Evolutionary conservation across 2,329 filamentous ascomycete species (phyloP).

Genomic region (Aspergillus sp.): DNA sequence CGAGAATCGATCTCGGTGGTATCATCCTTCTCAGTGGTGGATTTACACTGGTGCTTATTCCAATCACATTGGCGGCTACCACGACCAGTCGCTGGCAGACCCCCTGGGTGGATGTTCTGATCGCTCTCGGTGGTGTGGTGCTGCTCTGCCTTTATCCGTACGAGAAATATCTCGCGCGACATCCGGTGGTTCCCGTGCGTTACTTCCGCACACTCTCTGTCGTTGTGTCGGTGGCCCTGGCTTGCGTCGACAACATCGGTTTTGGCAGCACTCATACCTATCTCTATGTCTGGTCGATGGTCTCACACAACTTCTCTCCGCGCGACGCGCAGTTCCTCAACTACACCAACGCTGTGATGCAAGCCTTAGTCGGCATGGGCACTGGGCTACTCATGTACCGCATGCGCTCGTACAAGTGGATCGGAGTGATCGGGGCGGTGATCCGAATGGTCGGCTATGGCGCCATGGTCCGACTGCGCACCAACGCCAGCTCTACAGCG

Average conservation of each 20-base stretch:
- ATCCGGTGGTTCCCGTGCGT: constrained; percentile 48
- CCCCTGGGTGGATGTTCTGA: constrained; percentile 47
- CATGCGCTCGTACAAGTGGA: constrained; percentile 49
- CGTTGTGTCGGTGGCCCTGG: constrained; percentile 41
- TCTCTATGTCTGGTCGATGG: constrained; percentile 49
- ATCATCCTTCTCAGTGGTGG: constrained; percentile 50
- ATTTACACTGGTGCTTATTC: constrained; percentile 50
- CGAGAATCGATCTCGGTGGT: constrained; percentile 41
- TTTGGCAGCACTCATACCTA: constrained; percentile 50
- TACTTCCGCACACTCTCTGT: constrained; percentile 50
- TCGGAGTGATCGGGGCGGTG: constrained; percentile 41
- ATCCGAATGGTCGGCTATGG: constrained; percentile 52
- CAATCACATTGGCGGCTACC: constrained; percentile 47
- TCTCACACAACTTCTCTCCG: constrained; percentile 43
- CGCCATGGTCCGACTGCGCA: constrained; percentile 52
- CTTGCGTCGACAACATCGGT: constrained; percentile 45
- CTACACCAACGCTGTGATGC: constrained; percentile 41
- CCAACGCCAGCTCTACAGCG: constrained; percentile 40
- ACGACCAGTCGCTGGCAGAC: constrained; percentile 45
- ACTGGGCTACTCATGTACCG: constrained; percentile 45
- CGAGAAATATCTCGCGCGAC: constrained; percentile 45
- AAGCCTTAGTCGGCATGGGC: constrained; percentile 44
- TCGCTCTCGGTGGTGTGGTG: constrained; percentile 43
- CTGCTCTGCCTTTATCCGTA: constrained; percentile 50
- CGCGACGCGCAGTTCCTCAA: constrained; percentile 47